Evolutionary conservation across 352 stramenopile genomes (phyloP).

Genomic region (Elongisporangium prolatum): DNA sequence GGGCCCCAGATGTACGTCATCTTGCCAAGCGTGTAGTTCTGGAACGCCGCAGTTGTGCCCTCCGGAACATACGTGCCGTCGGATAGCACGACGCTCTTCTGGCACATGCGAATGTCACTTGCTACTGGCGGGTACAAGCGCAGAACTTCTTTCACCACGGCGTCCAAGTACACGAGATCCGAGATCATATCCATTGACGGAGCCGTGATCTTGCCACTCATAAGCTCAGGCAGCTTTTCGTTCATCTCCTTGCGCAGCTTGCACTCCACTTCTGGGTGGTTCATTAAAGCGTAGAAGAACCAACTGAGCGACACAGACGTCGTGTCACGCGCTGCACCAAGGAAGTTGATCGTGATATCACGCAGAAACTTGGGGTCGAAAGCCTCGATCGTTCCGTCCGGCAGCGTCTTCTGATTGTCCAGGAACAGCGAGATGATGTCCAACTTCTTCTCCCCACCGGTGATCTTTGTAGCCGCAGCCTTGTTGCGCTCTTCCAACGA

Average conservation of each 20-base stretch:
- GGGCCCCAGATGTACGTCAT: constrained; percentile 40
- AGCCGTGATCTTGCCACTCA: neutral
- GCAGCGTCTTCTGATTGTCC: constrained; percentile 8
- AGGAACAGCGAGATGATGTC: constrained; percentile 26
- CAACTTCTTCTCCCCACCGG: neutral
- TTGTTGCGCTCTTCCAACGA: constrained; percentile 7
- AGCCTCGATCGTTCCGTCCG: neutral
- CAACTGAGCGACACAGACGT: constrained; percentile 43
- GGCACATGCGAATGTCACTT: constrained; percentile 23
- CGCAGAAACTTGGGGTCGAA: constrained; percentile 27
- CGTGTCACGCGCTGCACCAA: constrained; percentile 59
- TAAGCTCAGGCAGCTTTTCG: neutral
- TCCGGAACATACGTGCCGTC: constrained; percentile 48
- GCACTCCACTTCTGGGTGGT: constrained; percentile 27
- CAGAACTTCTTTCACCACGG: constrained; percentile 52
- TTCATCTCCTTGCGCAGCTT: constrained; percentile 12
- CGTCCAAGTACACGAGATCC: constrained; percentile 41
- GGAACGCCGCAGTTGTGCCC: constrained; percentile 38
- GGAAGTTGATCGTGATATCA: constrained; percentile 50
- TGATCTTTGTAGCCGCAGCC: neutral
- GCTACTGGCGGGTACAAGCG: constrained; percentile 51
- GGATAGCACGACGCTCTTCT: constrained; percentile 35
- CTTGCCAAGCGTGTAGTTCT: constrained; percentile 42
- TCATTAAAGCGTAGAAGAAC: constrained; percentile 36
- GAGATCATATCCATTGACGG: constrained; percentile 23